These are phyloP conservation scores for Yarrowia sp. DNA, from an alignment of 805 yeast genomes.

Conservation along the genomic window DNA sequence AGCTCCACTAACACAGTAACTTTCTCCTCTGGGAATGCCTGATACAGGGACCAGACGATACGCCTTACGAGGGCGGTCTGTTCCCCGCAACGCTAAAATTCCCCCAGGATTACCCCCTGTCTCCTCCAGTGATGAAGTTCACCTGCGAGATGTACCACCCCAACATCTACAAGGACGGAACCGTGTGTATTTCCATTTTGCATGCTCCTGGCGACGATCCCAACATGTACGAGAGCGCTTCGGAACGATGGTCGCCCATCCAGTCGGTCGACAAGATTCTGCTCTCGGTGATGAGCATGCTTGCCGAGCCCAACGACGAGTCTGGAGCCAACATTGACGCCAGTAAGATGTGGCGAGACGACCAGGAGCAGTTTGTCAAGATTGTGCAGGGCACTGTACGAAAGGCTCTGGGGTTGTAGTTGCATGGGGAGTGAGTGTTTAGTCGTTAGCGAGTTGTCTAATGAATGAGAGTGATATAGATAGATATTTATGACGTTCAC, in stretches of 20 bases:
- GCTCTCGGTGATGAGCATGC: slow-evolving; percentile 89
- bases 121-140: slow-evolving; percentile 74
- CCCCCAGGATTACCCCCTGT: slow-evolving; percentile 76
- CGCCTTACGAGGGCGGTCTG: slow-evolving; percentile 85
- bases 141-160: slow-evolving; percentile 88
- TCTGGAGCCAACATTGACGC: slow-evolving; percentile 89
- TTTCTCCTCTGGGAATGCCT: slow-evolving; percentile 81
- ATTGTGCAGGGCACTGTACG: slow-evolving; percentile 67
- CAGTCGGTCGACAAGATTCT: slow-evolving; percentile 97
- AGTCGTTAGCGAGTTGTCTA: neutral
- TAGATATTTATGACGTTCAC: too few relatives aligned
- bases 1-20: slow-evolving; percentile 39
- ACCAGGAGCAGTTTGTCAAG: slow-evolving; percentile 62
- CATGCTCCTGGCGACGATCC: slow-evolving; percentile 99
- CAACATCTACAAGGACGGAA: slow-evolving; percentile 89
- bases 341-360: slow-evolving; percentile 84
- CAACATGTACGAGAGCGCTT: slow-evolving; percentile 88
- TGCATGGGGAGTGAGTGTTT: neutral
- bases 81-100: slow-evolving; percentile 72
- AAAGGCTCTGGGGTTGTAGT: slow-evolving; percentile 66
- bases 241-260: slow-evolving; percentile 97
- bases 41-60: slow-evolving; percentile 77
- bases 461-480: too few relatives aligned
- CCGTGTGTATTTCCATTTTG: slow-evolving; percentile 90
- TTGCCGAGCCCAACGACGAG: slow-evolving; percentile 92